phyloP scores from a whole-genome alignment of 257 asterid species.

The Penstemon newberryi region DNA sequence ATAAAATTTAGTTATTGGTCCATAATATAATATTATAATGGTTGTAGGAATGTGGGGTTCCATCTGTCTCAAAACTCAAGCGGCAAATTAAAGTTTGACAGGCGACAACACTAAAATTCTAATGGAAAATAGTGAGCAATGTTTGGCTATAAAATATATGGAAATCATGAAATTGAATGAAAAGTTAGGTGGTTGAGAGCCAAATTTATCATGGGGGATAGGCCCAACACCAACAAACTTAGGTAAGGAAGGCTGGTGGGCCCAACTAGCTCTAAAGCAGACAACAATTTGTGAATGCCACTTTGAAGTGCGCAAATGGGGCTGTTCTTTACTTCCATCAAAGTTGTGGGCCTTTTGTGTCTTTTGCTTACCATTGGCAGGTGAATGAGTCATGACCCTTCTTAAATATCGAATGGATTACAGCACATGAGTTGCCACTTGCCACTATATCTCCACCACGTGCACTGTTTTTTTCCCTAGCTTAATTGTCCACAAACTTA shows the following conservation, averaged over 20 bases:
- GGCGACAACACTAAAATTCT: not conserved
- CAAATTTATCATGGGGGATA: not conserved
- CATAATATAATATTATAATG: too few species aligned
- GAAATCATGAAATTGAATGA: not conserved
- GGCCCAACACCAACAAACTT: not conserved
- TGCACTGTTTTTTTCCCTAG: too few species aligned
- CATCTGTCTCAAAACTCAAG: too few species aligned
- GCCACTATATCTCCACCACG: too few species aligned
- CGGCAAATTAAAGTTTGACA: not conserved
- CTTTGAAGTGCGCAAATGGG: conserved; percentile 3
- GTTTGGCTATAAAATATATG: not conserved
- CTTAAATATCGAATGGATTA: too few species aligned
- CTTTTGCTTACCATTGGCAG: too few species aligned
- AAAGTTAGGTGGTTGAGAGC: not conserved
- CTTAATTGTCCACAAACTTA: too few species aligned
- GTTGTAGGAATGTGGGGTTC: too few species aligned
- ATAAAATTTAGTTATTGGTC: too few species aligned
- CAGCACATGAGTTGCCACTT: too few species aligned
- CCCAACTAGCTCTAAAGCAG: not conserved
- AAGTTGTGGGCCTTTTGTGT: not conserved
- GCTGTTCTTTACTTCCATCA: not conserved
- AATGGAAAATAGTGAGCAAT: not conserved
- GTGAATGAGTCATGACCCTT: too few species aligned
- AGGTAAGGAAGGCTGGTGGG: not conserved
- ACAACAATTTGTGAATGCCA: not conserved